Conservation (phyloP, 2,329 filamentous ascomycete genomes). For the Colletotrichum sp. region DNA sequence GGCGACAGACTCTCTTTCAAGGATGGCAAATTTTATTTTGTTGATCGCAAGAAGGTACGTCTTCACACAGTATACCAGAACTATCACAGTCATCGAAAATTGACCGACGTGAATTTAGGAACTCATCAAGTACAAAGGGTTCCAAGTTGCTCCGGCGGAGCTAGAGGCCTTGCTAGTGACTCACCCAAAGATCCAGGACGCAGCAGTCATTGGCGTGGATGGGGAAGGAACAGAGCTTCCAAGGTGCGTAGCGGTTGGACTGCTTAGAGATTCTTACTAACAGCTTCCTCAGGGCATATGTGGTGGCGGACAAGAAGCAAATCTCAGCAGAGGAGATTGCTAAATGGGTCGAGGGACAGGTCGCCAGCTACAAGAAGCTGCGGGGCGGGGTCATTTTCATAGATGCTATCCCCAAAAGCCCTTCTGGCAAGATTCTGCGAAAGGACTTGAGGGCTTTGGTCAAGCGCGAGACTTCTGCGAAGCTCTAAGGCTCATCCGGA, state of each 20-base stretch:
- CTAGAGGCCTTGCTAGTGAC: conserved; percentile 54
- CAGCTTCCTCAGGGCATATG: conserved; percentile 29
- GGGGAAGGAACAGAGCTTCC: conserved; percentile 51
- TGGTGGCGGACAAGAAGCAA: conserved; percentile 35
- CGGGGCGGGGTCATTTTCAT: conserved; percentile 75
- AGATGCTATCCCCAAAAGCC: conserved; percentile 74
- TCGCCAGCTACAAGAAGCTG: conserved; percentile 68
- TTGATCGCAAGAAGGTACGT: conserved; percentile 73
- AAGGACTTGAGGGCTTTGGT: conserved; percentile 41
- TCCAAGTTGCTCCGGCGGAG: conserved; percentile 72
- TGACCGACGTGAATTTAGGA: conserved; percentile 47
- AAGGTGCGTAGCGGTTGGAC: conserved; percentile 28
- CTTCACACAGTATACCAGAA: fast-evolving
- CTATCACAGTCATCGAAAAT: background rate
- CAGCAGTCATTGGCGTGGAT: conserved; percentile 65
- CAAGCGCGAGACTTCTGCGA: conserved; percentile 28
- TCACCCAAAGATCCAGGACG: conserved; percentile 54
- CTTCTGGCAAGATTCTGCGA: conserved; percentile 55
- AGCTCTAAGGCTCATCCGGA: background rate
- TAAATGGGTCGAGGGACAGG: conserved; percentile 26
- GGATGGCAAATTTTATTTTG: conserved; percentile 75
- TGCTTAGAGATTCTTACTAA: background rate
- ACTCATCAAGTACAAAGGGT: conserved; percentile 65
- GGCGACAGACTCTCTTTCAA: conserved; percentile 80
- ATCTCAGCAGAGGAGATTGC: conserved; percentile 31